A percentile compares a stretch with the other conserved stretches of the same genome.
Conservation (phyloP, 768 basidiomycete species). For the Pisolithus sp. region DNA sequence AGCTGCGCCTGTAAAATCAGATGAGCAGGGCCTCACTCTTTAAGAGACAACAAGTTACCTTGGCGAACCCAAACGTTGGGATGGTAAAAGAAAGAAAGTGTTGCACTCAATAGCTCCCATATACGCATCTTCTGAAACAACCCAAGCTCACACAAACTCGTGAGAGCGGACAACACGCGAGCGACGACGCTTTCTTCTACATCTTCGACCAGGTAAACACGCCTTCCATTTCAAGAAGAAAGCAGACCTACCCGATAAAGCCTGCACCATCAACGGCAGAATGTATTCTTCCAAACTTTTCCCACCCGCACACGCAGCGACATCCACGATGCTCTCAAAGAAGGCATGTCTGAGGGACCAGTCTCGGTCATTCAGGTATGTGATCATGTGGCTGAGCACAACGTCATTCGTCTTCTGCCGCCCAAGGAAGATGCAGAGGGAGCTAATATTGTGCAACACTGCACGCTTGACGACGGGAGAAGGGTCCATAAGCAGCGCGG, state of each 20-base stretch:
- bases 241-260: constrained; percentile 67
- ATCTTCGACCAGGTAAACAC: constrained; percentile 44
- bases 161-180: constrained; percentile 80
- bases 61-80: constrained; percentile 95
- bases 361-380: constrained; percentile 83
- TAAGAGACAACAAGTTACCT: constrained; percentile 33
- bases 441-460: constrained; percentile 78
- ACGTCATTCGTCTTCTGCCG: constrained; percentile 93
- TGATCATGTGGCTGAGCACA: constrained; percentile 81
- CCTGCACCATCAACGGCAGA: constrained; percentile 92
- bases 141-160: constrained; percentile 83
- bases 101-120: constrained; percentile 92
- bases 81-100: constrained; percentile 87
- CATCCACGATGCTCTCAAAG: constrained; percentile 93
- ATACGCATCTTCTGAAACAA: constrained; percentile 92
- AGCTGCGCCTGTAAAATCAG: constrained; percentile 54
- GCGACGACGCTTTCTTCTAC: constrained; percentile 93
- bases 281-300: constrained; percentile 94
- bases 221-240: not conserved
- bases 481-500: constrained; percentile 79
- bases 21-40: not conserved
- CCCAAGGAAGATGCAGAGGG: constrained; percentile 90
- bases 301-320: constrained; percentile 90
- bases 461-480: constrained; percentile 90
- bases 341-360: constrained; percentile 90